Conservation (phyloP, 768 basidiomycete genomes). For the Symmetrospora coprosmae region DNA sequence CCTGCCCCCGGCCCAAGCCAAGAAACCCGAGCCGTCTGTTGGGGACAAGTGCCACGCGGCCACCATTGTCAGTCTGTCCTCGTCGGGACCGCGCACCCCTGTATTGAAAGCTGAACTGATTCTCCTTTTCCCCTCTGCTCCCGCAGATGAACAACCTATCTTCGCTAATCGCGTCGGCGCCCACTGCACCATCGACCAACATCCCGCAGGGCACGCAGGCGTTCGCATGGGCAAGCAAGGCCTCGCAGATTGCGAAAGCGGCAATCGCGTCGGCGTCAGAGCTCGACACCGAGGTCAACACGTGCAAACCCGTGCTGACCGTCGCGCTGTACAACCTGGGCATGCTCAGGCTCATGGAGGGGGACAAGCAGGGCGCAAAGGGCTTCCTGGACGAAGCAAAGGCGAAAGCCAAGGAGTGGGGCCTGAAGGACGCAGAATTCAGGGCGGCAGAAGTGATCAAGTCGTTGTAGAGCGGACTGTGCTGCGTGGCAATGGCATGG, state of each 20-base stretch:
- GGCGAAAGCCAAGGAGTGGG: background rate
- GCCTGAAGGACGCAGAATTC: slow-evolving; percentile 5
- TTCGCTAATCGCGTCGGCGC: slow-evolving; percentile 24
- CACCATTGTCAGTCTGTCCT: slow-evolving; percentile 2
- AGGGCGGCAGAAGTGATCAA: slow-evolving; percentile 1
- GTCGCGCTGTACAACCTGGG: slow-evolving; percentile 28
- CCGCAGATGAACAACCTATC: slow-evolving; percentile 30
- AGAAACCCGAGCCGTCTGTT: background rate
- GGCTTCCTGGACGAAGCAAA: slow-evolving; percentile 5
- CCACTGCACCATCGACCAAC: slow-evolving; percentile 13
- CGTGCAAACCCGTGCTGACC: slow-evolving; percentile 21
- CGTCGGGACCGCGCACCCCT: background rate
- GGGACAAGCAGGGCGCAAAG: slow-evolving; percentile 8
- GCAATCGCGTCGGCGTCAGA: slow-evolving; percentile 9
- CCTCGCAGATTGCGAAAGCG: slow-evolving; percentile 16
- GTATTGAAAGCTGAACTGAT: background rate
- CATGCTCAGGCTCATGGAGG: slow-evolving; percentile 22
- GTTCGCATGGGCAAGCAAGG: slow-evolving; percentile 25
- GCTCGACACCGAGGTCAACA: background rate
- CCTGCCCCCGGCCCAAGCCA: slow-evolving; percentile 11
- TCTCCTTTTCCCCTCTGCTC: background rate
- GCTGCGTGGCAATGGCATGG: no score
- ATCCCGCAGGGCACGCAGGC: slow-evolving; percentile 18
- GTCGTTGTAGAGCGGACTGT: background rate
- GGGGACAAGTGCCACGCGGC: slow-evolving; percentile 24